Conservation (phyloP, 495 filamentous ascomycete species). For the Hypomontagnella monticulosa region DNA sequence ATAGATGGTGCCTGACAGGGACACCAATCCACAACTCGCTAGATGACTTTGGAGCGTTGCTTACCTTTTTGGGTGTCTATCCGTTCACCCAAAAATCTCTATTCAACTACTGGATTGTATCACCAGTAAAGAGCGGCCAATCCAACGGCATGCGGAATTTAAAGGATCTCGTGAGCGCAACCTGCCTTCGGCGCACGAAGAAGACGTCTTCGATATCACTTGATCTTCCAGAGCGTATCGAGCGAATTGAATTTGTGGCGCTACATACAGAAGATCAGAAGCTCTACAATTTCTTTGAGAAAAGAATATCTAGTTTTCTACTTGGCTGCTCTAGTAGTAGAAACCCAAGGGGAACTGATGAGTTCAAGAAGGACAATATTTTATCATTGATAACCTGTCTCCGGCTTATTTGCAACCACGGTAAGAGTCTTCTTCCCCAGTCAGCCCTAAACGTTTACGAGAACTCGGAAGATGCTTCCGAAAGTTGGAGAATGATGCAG, state of each 20-base stretch:
- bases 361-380: background rate
- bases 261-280: background rate
- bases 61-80: conserved; percentile 44
- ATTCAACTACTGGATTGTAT: background rate
- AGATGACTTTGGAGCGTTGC: conserved; percentile 46
- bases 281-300: background rate
- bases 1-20: conserved; percentile 52
- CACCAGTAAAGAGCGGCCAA: background rate
- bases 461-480: no score
- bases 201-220: conserved; percentile 26
- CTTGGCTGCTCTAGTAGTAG: background rate
- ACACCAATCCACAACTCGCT: conserved; percentile 53
- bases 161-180: conserved; percentile 10
- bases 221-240: background rate
- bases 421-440: background rate
- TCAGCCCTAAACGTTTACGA: no score
- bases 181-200: conserved; percentile 32
- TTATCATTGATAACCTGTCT: background rate
- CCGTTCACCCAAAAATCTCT: conserved; percentile 25
- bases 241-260: background rate
- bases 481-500: background rate
- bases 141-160: background rate
- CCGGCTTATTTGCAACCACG: conserved; percentile 1
- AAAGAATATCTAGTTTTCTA: background rate
- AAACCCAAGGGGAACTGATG: background rate